Percentiles rank a stretch among this genome's conserved stretches.
Conservation (phyloP, 192 early-diverging fungal genomes). For the Irineochytrium annulatum region DNA sequence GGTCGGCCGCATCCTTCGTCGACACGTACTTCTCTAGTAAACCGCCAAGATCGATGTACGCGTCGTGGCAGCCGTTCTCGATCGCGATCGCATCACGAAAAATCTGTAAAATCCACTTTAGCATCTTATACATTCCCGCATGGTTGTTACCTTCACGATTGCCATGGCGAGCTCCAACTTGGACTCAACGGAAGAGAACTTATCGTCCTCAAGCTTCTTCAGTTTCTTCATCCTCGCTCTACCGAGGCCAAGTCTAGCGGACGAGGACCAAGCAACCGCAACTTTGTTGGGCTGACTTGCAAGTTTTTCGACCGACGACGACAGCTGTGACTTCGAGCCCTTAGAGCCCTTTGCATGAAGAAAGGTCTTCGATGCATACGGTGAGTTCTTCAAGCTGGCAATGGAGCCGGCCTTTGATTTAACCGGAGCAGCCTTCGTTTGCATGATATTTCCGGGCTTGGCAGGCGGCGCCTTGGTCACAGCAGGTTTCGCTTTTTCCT, state of each 20-base stretch:
- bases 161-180: too few relatives aligned
- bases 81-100: slow-evolving; percentile 21
- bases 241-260: slow-evolving; percentile 35
- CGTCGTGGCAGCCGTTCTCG: slow-evolving; percentile 29
- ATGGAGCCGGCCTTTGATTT: slow-evolving; percentile 2
- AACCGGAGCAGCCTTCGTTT: slow-evolving; percentile 5
- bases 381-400: slow-evolving; percentile 10
- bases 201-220: slow-evolving; percentile 5
- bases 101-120: slow-evolving; percentile 1
- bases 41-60: slow-evolving; percentile 46
- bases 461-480: not conserved
- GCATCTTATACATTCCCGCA: not conserved
- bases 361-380: not conserved
- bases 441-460: not conserved
- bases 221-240: slow-evolving; percentile 23
- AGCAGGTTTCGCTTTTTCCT: slow-evolving; percentile 15
- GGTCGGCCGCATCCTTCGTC: slow-evolving; percentile 21
- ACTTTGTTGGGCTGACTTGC: too few relatives aligned
- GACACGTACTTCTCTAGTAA: slow-evolving; percentile 28
- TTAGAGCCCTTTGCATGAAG: slow-evolving; percentile 1
- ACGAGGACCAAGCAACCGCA: too few relatives aligned
- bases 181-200: too few relatives aligned
- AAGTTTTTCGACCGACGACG: too few relatives aligned
- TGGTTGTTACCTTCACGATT: not conserved
- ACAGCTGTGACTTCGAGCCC: too few relatives aligned